Evolutionary conservation across 805 yeast genomes (phyloP), one percentile per base, ranked within the genome.

Genomic region (Phaffomyces thermotolerans): DNA sequence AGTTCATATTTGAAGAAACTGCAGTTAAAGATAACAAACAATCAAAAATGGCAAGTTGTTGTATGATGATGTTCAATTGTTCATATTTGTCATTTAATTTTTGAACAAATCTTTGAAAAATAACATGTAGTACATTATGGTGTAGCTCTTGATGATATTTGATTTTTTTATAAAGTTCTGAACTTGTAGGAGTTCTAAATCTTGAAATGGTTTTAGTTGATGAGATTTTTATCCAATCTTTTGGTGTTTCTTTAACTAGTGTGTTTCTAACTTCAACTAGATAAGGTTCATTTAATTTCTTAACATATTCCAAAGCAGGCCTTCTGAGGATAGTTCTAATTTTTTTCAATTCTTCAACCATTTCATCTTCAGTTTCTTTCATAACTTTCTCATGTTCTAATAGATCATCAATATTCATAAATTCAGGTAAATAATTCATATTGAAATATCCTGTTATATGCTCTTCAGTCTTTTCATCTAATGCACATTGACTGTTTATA

Each of bases 191-290:
- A 0, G 95, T 70, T 46, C 89, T 67, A 60, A 78, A 90, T 45
- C 98, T 66, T 2, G 88, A 75, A 2, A 87, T 80, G 2, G 78
- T 60, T 48, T 78, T 68, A 38, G 95, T 75, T 8, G 83, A 83
- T 52, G 76, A 83, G 24, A 85, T 75, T 52, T 86, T 83, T 12
- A 82, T 64, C 96, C 96, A 91, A 41, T 76, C 78, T 3, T 66
- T 52, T 0, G 98, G 98, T 2, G 90, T 62, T 1, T 65, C 61
- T 36, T 74, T 75, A 4, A 51, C 15, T 2, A 73, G 67, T 12
- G 73, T 63, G 48, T 80, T 79, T 36, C 87, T 66, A 0, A 91
- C 80, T 54, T 90, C 96, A 20, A 93, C 72, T 39, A 90, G 65
- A 55, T 81, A 84, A 3, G 87, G 82, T 18, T 82, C 84, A 41